Evolutionary conservation across 2,329 filamentous ascomycete genomes (phyloP).

Genomic region (Phoma sp.): DNA sequence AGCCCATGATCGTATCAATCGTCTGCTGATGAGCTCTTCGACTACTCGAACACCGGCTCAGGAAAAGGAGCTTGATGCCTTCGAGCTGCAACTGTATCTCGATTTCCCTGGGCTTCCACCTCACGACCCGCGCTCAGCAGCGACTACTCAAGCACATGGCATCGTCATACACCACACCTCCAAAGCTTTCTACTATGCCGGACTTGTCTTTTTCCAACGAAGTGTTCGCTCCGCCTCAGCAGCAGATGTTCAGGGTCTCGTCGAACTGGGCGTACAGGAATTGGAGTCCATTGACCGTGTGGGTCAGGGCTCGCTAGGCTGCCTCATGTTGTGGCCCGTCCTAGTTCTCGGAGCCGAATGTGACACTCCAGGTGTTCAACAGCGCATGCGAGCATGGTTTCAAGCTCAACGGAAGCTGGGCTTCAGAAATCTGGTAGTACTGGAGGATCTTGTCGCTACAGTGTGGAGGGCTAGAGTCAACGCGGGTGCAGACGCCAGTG

Average conservation of each 20-base stretch:
- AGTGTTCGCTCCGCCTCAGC: constrained; percentile 6
- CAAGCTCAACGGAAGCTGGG: constrained; percentile 14
- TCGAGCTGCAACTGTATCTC: constrained; percentile 22
- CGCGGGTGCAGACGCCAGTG: background rate
- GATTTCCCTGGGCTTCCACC: constrained; percentile 9
- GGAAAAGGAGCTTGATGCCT: constrained; percentile 16
- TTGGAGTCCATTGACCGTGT: constrained; percentile 16
- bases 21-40: background rate
- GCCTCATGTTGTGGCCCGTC: constrained; percentile 23
- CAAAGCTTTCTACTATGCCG: constrained; percentile 19
- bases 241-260: constrained; percentile 15
- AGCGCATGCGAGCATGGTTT: constrained; percentile 15
- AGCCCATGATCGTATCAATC: constrained; percentile 14
- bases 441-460: constrained; percentile 14
- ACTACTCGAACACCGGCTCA: background rate
- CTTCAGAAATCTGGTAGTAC: constrained; percentile 14
- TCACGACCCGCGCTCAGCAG: background rate
- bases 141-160: background rate
- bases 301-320: constrained; percentile 14
- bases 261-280: constrained; percentile 15
- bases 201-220: constrained; percentile 20
- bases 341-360: constrained; percentile 20
- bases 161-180: constrained; percentile 17
- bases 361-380: background rate
- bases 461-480: constrained; percentile 9